Evolutionary conservation across 129 eudicot genomes (phyloP).

Genomic region (Pittosporum tobira): DNA sequence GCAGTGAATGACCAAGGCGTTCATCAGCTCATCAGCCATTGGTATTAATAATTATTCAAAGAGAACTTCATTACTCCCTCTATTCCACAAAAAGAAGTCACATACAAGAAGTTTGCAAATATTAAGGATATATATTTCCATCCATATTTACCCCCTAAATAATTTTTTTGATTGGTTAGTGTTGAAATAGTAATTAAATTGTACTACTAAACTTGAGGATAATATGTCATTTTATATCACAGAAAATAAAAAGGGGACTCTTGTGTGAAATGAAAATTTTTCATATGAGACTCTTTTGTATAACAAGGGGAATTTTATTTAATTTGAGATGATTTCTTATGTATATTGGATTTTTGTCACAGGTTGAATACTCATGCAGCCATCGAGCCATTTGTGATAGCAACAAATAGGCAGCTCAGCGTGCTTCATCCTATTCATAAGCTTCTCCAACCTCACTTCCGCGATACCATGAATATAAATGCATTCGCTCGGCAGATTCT

Average conservation of each 20-base stretch:
- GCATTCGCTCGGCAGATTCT: conserved; percentile 36
- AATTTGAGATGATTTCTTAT: neutral
- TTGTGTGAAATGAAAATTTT: no score
- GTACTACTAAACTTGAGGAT: no score
- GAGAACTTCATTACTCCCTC: neutral
- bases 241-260: no score
- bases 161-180: no score
- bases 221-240: no score
- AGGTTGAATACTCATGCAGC: conserved; percentile 63
- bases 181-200: no score
- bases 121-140: no score
- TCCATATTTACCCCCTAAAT: no score
- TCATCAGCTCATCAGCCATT: conserved; percentile 49
- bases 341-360: neutral
- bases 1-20: conserved; percentile 45
- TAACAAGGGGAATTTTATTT: no score
- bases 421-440: conserved; percentile 55
- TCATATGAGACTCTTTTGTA: no score
- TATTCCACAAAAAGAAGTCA: no score
- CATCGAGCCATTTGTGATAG: conserved; percentile 50
- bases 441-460: conserved; percentile 53
- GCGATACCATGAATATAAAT: conserved; percentile 49
- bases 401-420: conserved; percentile 57
- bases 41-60: conserved; percentile 13
- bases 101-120: no score